phyloP scores from a whole-genome alignment of 768 basidiomycete genomes.

The Rubroboletus pulcherrimus region DNA sequence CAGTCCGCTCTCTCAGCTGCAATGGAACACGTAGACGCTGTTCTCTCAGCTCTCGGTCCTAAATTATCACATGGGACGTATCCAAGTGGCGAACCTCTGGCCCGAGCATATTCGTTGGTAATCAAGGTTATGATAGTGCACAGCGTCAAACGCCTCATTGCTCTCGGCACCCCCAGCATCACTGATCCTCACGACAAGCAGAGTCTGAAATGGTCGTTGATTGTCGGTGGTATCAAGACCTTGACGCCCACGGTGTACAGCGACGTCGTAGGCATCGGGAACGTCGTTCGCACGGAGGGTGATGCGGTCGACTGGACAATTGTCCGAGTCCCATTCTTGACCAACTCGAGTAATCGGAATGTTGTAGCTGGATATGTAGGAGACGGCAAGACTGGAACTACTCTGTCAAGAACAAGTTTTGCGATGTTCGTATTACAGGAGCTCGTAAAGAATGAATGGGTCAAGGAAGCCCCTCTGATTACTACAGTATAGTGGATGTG shows the following conservation, averaged over 20 bases:
- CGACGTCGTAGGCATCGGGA: slow-evolving; percentile 63
- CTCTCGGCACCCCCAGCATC: slow-evolving; percentile 65
- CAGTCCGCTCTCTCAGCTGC: slow-evolving; percentile 46
- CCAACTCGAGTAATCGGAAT: slow-evolving; percentile 41
- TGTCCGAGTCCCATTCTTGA: slow-evolving; percentile 62
- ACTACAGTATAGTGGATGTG: neutral
- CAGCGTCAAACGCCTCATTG: slow-evolving; percentile 55
- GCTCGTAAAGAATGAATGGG: slow-evolving; percentile 56
- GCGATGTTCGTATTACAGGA: slow-evolving; percentile 59
- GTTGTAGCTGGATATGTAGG: slow-evolving; percentile 65
- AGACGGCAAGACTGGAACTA: slow-evolving; percentile 49
- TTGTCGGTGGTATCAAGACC: slow-evolving; percentile 37
- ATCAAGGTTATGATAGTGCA: slow-evolving; percentile 54
- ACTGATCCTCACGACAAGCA: slow-evolving; percentile 57
- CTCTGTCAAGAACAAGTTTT: slow-evolving; percentile 55
- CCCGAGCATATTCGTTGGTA: slow-evolving; percentile 53
- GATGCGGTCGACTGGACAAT: slow-evolving; percentile 65
- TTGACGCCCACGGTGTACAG: slow-evolving; percentile 58
- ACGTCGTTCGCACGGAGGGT: slow-evolving; percentile 47
- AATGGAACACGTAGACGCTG: slow-evolving; percentile 53
- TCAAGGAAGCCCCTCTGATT: slow-evolving; percentile 40
- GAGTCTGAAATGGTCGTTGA: slow-evolving; percentile 35
- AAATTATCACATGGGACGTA: slow-evolving; percentile 36
- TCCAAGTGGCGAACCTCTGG: slow-evolving; percentile 53
- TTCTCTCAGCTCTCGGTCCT: slow-evolving; percentile 67